Evolutionary conservation across 768 basidiomycete genomes (phyloP).

Genomic region (Suillus subalutaceus): DNA sequence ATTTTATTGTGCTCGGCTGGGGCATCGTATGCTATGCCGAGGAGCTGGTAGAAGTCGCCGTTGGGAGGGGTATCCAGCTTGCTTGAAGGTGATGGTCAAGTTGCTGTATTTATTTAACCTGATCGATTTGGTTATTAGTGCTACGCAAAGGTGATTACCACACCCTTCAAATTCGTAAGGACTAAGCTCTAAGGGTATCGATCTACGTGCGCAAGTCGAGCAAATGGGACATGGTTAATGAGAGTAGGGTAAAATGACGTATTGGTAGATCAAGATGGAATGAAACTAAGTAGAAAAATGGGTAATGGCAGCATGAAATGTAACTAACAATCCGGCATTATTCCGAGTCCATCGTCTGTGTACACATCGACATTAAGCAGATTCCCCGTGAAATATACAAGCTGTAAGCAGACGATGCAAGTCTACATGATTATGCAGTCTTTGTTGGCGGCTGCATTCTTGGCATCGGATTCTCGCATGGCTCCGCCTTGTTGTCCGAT

Average conservation of each 20-base stretch:
- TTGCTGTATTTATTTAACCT: neutral
- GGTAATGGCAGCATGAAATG: neutral
- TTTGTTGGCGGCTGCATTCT: slow-evolving; percentile 64
- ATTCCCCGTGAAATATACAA: slow-evolving; percentile 1
- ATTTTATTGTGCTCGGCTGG: slow-evolving; percentile 60
- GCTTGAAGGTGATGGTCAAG: slow-evolving; percentile 1
- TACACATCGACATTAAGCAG: slow-evolving; percentile 5
- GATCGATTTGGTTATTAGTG: neutral
- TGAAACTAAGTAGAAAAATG: neutral
- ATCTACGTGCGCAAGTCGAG: neutral
- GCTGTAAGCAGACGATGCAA: neutral
- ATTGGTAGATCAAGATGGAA: neutral
- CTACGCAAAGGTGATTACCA: neutral
- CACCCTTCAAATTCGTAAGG: neutral
- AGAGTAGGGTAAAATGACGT: slow-evolving; percentile 5
- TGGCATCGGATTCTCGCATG: slow-evolving; percentile 55
- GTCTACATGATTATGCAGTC: slow-evolving; percentile 85
- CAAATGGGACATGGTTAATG: neutral
- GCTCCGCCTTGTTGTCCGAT: slow-evolving; percentile 62
- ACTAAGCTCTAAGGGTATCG: neutral
- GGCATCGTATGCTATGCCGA: slow-evolving; percentile 54
- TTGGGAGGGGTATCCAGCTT: slow-evolving; percentile 19
- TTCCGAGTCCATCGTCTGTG: slow-evolving; percentile 6
- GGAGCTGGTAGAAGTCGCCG: slow-evolving; percentile 61
- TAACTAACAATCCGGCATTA: slow-evolving; percentile 2